Percentiles rank a stretch among this genome's conserved stretches.
phyloP scores from a whole-genome alignment of 192 early-diverging fungal genomes.

The Backusella westeae region DNA sequence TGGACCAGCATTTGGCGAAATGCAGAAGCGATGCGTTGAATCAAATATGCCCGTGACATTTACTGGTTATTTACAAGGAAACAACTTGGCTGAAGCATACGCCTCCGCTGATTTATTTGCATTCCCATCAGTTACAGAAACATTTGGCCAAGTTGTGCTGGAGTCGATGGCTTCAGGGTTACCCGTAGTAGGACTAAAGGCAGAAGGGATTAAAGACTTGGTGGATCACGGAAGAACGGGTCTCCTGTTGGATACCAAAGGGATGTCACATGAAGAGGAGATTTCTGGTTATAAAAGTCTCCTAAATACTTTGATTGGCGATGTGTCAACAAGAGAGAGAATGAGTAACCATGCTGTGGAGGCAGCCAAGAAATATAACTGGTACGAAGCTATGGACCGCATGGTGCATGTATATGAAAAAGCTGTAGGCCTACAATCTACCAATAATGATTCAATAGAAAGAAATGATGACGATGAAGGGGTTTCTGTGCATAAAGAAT shows the following conservation, averaged over 20 bases:
- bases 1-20: slow-evolving; percentile 31
- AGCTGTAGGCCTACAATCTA: slow-evolving; percentile 5
- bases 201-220: slow-evolving; percentile 31
- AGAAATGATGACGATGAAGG: slow-evolving; percentile 2
- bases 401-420: slow-evolving; percentile 19
- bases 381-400: slow-evolving; percentile 24
- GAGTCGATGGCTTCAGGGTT: slow-evolving; percentile 34
- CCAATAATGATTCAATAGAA: neutral
- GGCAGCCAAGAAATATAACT: slow-evolving; percentile 13
- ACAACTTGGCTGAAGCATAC: slow-evolving; percentile 27
- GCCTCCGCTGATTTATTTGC: slow-evolving; percentile 37
- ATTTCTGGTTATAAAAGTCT: neutral
- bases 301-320: slow-evolving; percentile 2
- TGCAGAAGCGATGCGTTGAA: slow-evolving; percentile 16
- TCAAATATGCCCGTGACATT: slow-evolving; percentile 27
- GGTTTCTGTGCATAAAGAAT: neutral
- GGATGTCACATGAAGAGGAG: slow-evolving; percentile 3
- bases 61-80: slow-evolving; percentile 29
- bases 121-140: slow-evolving; percentile 34
- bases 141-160: slow-evolving; percentile 36
- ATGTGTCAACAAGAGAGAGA: neutral
- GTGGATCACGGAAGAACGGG: slow-evolving; percentile 24
- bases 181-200: slow-evolving; percentile 28
- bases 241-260: slow-evolving; percentile 6
- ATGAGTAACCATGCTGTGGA: slow-evolving; percentile 18